Base-by-base conservation (phyloP, 2,329 filamentous ascomycete species). In the Xylariaceae sp. region DNA sequence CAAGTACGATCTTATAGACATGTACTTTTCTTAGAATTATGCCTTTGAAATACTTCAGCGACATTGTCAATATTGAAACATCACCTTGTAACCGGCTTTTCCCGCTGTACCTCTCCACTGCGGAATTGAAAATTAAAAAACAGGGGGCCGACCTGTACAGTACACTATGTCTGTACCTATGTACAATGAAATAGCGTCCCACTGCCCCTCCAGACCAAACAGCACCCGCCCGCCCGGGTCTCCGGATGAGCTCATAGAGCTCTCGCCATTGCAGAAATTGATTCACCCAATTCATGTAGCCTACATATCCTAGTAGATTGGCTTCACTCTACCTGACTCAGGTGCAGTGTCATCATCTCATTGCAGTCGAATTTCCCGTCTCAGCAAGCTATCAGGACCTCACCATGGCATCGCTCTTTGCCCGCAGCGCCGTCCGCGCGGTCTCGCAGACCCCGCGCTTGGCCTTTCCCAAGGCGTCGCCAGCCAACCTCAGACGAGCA, bases 371-470 rank as follows among this genome's bases (percentile, higher is more conserved):
- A n/a, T 46, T 32, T 12, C 14, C 29, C n/a, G 23, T 23, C 44
- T 7, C 3, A 29, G n/a, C 10, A 37, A n/a, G 5, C 20, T 4
- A 46, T n/a, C 21, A 4, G 20, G 3, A 4, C 7, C 40, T 20
- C 37, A 51, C 32, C 16, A 57, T 60, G 57, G 50, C 57, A 41
- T 7, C 50, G 3, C 40, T 54, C 37, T 41, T 60, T 20, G 23
- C 40, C 41, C 53, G 57, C 16, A 57, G 53, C 50, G 57, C 51
- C 40, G 1, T 50, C 26, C 51, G 57, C 45, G 50, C 48, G 12
- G 47, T 48, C 23, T 19, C 48, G 14, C 53, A 51, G 20, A 52
- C 50, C 37, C 50, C 57, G 16, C 57, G 57, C 26, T 41, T 60
- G 20, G 50, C 54, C 20, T 54, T 57, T 18, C 57, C 54, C 19